A percentile compares a stretch with the other conserved stretches of the same genome.
These are phyloP conservation scores for Thamnidium elegans DNA, from an alignment of 192 early-diverging fungal species.

Conservation along the genomic window DNA sequence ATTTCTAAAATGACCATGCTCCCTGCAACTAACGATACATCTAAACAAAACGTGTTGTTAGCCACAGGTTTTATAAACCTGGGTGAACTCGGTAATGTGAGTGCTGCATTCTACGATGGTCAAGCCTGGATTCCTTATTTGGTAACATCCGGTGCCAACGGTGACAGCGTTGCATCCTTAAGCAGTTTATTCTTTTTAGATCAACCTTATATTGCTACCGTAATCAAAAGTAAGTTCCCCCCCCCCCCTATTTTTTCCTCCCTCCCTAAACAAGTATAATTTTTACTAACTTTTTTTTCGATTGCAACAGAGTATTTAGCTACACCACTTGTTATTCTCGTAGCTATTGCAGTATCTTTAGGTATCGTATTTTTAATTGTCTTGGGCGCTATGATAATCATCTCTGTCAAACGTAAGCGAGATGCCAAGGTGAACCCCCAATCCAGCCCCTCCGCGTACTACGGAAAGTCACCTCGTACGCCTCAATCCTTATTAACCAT, in stretches of 20 bases:
- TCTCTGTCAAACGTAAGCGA: slow-evolving; percentile 29
- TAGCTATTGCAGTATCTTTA: slow-evolving; percentile 62
- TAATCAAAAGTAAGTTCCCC: slow-evolving; percentile 14
- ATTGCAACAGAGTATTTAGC: slow-evolving; percentile 37
- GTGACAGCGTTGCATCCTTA: slow-evolving; percentile 18
- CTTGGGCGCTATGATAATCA: slow-evolving; percentile 52
- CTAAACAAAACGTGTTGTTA: slow-evolving; percentile 33
- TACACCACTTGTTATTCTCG: slow-evolving; percentile 61
- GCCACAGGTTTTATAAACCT: slow-evolving; percentile 44
- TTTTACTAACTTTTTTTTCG: neutral
- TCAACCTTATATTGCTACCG: neutral
- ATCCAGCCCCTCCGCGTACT: slow-evolving; percentile 21
- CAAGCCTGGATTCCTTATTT: slow-evolving; percentile 44
- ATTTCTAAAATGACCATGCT: slow-evolving; percentile 24
- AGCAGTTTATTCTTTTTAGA: slow-evolving; percentile 26
- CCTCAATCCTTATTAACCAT: slow-evolving; percentile 34
- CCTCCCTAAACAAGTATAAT: no score
- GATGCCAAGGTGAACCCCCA: slow-evolving; percentile 19
- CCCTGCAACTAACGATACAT: neutral
- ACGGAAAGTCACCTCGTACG: slow-evolving; percentile 32
- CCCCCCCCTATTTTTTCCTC: neutral
- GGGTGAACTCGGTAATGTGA: slow-evolving; percentile 37
- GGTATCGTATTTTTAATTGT: slow-evolving; percentile 66
- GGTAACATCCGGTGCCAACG: slow-evolving; percentile 27
- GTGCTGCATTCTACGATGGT: slow-evolving; percentile 51